Percentiles rank a stretch among this genome's conserved stretches.
Conservation (phyloP, 2,329 filamentous ascomycete genomes). For the Ascochyta viciae-villosae region DNA sequence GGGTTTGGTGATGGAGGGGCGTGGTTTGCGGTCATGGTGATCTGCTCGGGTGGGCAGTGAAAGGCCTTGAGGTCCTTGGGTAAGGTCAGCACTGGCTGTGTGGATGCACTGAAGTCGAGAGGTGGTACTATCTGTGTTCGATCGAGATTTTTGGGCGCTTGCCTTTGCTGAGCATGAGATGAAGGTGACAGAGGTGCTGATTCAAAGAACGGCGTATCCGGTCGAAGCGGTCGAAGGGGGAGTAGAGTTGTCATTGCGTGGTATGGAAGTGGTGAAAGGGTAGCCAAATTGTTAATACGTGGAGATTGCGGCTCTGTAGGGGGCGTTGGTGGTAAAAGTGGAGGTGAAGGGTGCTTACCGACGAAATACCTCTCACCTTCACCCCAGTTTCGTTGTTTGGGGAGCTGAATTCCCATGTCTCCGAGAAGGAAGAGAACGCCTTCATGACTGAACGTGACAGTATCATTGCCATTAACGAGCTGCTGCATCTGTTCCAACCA, state of each 20-base stretch:
- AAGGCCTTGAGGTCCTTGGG: constrained; percentile 6
- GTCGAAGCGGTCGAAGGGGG: not conserved
- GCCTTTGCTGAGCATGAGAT: not conserved
- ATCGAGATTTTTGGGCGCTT: not conserved
- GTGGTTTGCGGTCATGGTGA: not conserved
- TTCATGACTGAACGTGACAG: constrained; percentile 14
- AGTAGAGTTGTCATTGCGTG: not conserved
- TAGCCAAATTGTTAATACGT: not conserved
- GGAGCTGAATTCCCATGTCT: constrained; percentile 7
- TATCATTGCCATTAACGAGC: constrained; percentile 8
- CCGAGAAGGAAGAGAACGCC: constrained; percentile 22
- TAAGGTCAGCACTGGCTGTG: constrained; percentile 41
- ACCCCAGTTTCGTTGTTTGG: constrained; percentile 64
- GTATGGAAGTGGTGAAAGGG: not conserved
- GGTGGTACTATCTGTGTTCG: not conserved
- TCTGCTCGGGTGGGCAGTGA: constrained; percentile 2
- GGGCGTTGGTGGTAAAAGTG: constrained; percentile 67
- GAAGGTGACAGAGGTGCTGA: not conserved
- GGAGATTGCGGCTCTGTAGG: not conserved
- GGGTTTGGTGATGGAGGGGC: constrained; percentile 52
- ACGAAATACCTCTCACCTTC: constrained; percentile 66
- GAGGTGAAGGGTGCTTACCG: constrained; percentile 65
- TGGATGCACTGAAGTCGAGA: constrained; percentile 55
- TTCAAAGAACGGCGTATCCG: not conserved
- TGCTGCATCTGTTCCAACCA: constrained; percentile 22